Conservation (phyloP, 345 rosid genomes). For the Citrus trifoliata region DNA sequence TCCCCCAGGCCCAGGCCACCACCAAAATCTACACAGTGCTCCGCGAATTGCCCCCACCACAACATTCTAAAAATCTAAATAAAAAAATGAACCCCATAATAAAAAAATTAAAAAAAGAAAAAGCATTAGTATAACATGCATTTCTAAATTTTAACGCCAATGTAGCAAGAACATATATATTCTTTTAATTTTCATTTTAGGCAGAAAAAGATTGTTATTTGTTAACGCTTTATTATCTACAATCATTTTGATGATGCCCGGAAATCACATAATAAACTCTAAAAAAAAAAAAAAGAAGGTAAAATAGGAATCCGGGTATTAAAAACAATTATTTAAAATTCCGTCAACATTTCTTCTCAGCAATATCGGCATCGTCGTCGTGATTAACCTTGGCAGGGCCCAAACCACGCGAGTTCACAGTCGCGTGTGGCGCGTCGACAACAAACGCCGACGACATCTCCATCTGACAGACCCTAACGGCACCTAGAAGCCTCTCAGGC, state of each 20-base stretch:
- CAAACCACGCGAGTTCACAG: slow-evolving; percentile 25
- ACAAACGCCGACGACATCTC: slow-evolving; percentile 76
- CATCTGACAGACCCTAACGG: slow-evolving; percentile 85
- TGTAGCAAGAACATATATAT: background rate
- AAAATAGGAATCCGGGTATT: background rate
- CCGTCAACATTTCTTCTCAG: background rate
- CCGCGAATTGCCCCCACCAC: background rate
- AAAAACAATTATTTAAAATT: background rate
- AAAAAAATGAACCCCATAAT: background rate
- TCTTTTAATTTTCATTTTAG: background rate
- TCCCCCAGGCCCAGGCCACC: background rate
- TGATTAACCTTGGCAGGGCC: slow-evolving; percentile 66
- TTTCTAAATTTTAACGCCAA: background rate
- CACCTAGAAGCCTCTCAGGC: slow-evolving; percentile 81
- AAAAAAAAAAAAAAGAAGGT: background rate
- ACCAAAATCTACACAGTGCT: slow-evolving; percentile 4
- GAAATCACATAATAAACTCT: background rate
- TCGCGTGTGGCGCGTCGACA: slow-evolving; percentile 31
- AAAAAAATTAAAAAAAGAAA: background rate
- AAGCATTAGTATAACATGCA: background rate
- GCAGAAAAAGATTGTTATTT: background rate
- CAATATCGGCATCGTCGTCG: slow-evolving; percentile 37
- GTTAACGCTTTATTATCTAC: slow-evolving; percentile 23
- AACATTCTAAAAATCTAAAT: background rate
- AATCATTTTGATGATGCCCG: background rate